A percentile compares a stretch with the other conserved stretches of the same genome.
phyloP scores from a whole-genome alignment of 148 eudicot species.

The Persicaria maculosa region DNA sequence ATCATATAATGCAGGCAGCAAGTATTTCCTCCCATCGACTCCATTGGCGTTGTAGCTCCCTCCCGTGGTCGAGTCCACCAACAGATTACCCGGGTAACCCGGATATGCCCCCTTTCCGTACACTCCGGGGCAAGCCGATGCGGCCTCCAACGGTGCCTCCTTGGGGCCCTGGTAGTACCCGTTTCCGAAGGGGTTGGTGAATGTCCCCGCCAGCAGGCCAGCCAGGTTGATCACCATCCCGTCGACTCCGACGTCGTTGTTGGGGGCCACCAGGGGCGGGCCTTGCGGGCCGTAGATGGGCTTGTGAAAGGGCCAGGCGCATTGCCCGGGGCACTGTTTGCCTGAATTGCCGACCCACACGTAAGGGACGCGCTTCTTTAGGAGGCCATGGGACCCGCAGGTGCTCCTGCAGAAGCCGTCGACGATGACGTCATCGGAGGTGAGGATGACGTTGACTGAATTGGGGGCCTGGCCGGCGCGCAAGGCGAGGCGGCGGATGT shows the following conservation, averaged over 20 bases:
- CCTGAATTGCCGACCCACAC: conserved; percentile 1
- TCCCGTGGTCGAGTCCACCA: conserved; percentile 33
- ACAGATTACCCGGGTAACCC: conserved; percentile 45
- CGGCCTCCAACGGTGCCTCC: conserved; percentile 44
- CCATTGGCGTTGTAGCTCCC: conserved; percentile 59
- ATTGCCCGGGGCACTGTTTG: not conserved
- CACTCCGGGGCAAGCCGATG: conserved; percentile 46
- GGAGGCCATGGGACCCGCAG: not conserved
- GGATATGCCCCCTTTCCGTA: conserved; percentile 52
- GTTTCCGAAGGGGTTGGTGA: conserved; percentile 48
- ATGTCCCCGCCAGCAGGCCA: conserved; percentile 37
- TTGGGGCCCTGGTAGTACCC: conserved; percentile 52
- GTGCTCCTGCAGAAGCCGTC: not conserved
- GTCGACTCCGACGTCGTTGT: conserved; percentile 45
- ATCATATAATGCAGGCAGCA: conserved; percentile 49
- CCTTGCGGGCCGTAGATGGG: conserved; percentile 63
- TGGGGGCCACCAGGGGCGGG: conserved; percentile 42
- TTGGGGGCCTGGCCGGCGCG: not conserved
- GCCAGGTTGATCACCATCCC: conserved; percentile 53
- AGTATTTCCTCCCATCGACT: conserved; percentile 38
- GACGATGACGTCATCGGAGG: not conserved
- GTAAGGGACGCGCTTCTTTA: not conserved
- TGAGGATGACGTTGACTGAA: not conserved
- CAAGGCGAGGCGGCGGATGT: not conserved
- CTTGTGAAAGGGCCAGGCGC: conserved; percentile 46